Base-by-base conservation (phyloP, 345 rosid genomes). In the Ricinus communis region DNA sequence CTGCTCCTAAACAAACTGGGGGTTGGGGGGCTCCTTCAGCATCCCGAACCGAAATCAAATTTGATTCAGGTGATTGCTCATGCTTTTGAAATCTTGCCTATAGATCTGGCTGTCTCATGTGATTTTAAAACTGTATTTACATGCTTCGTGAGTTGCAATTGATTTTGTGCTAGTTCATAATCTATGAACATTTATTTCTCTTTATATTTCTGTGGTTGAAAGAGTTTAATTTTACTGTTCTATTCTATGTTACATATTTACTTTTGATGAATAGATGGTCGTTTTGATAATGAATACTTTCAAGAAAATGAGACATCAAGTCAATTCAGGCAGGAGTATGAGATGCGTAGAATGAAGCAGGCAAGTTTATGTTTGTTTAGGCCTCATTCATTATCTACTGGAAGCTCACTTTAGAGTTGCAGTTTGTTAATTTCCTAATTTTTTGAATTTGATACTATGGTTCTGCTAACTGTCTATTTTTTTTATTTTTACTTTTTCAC, bases 301-400 rank as follows among this genome's bases (percentile, higher is more conserved):
- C 94, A 93, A 87, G 87, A 87, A 78, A 75, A 86, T 65, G 86
- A 91, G 68, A 82, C 82, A 73, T 93, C 98, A 4, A 91, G 85
- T 75, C 87, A 88, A 65, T 93, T 91, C 79, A 84, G 82, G 85
- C 96, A 93, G 80, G 99, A 93, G 82, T 89, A 82, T 84, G 99
- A 96, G 83, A 96, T 93, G 96, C 90, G 96, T 56, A 91, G 65
- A 83, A 83, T 85, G 53, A 91, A 85, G 72, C 97, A 96, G 98
- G 98, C 78, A 82, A 81, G 88, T 77, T 40, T 63, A 45, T 53
- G 49, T 38, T 55, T 59, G 16, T 74, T 66, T 67, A 10, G 54
- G 15, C 28, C 24, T 76, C 40, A 41, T 70, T 65, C 7, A 74
- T 25, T 54, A 56, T 55, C 60, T 25, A 38, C n/a, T 60, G 46